A percentile compares a stretch with the other conserved stretches of the same genome.
These are phyloP conservation scores for Inonotus hispidus DNA, from an alignment of 1,284 basidiomycete species.

Conservation along the genomic window DNA sequence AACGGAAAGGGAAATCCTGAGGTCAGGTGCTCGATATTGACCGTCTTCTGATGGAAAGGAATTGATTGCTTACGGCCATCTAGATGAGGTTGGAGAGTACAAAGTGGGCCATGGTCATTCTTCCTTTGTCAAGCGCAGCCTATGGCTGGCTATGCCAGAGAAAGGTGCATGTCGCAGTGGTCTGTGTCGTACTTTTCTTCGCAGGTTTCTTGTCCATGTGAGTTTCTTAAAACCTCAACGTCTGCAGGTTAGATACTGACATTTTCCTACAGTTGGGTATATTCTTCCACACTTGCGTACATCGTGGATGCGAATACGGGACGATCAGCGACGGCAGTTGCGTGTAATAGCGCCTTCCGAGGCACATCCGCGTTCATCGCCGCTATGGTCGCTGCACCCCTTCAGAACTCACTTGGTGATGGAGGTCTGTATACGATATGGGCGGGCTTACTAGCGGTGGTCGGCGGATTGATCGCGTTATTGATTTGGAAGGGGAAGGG, in stretches of 20 bases:
- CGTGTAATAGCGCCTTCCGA: conserved; percentile 66
- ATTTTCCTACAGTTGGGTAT: conserved; percentile 49
- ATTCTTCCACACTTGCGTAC: conserved; percentile 67
- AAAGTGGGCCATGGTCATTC: conserved; percentile 44
- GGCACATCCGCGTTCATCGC: conserved; percentile 67
- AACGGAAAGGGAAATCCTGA: conserved; percentile 63
- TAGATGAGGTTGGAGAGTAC: conserved; percentile 73
- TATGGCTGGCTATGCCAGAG: conserved; percentile 76
- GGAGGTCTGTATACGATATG: conserved; percentile 76
- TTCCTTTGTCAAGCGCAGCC: conserved; percentile 56
- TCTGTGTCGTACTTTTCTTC: conserved; percentile 59
- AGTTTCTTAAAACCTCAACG: conserved; percentile 23
- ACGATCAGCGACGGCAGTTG: conserved; percentile 64
- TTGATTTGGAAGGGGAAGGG: conserved; percentile 41
- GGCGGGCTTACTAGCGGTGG: conserved; percentile 53
- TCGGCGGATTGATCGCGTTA: conserved; percentile 46
- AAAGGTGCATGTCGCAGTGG: conserved; percentile 55
- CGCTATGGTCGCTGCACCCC: conserved; percentile 60
- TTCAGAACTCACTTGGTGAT: conserved; percentile 48
- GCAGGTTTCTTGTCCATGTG: conserved; percentile 72
- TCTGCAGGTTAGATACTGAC: conserved; percentile 5
- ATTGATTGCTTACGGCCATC: neutral
- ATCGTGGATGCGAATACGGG: conserved; percentile 76
- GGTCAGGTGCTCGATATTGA: conserved; percentile 38
- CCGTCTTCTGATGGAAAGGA: neutral